Conservation (phyloP, 352 stramenopile species). For the Globisporangium paddicum region DNA sequence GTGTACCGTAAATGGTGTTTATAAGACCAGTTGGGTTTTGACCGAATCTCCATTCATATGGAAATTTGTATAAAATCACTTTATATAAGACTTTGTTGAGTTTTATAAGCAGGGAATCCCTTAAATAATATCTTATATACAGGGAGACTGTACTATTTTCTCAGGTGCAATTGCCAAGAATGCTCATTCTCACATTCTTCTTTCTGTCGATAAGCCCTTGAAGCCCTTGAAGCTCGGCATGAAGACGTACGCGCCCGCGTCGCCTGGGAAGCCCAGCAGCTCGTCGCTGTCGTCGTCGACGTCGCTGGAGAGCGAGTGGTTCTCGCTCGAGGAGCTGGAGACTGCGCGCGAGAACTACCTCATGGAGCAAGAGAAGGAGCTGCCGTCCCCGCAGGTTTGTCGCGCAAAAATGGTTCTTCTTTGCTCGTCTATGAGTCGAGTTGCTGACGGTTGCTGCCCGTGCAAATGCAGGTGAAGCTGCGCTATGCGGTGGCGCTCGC, state of each 20-base stretch:
- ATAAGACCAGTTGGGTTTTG: no score
- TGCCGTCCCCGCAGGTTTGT: slow-evolving; percentile 50
- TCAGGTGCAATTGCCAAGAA: slow-evolving; percentile 2
- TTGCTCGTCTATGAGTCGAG: neutral
- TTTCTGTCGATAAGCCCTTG: slow-evolving; percentile 6
- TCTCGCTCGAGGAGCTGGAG: slow-evolving; percentile 70
- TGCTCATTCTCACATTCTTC: neutral
- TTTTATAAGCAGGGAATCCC: no score
- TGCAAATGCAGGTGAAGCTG: slow-evolving; percentile 51
- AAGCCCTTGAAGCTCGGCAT: no score
- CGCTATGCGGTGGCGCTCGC: slow-evolving; percentile 65
- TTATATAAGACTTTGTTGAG: no score
- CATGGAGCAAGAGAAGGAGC: slow-evolving; percentile 70
- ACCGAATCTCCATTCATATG: no score
- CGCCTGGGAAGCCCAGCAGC: slow-evolving; percentile 4
- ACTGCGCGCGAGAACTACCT: slow-evolving; percentile 70
- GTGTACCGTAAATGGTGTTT: no score
- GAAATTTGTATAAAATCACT: no score
- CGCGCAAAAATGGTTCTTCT: no score
- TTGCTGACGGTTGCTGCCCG: neutral
- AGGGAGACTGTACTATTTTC: no score
- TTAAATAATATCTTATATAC: no score
- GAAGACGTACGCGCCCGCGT: slow-evolving; percentile 16
- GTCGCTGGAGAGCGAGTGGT: slow-evolving; percentile 42
- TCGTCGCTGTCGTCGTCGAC: slow-evolving; percentile 3